Base-by-base conservation (phyloP, 2,329 filamentous ascomycete genomes). In the Juglanconis oblonga region DNA sequence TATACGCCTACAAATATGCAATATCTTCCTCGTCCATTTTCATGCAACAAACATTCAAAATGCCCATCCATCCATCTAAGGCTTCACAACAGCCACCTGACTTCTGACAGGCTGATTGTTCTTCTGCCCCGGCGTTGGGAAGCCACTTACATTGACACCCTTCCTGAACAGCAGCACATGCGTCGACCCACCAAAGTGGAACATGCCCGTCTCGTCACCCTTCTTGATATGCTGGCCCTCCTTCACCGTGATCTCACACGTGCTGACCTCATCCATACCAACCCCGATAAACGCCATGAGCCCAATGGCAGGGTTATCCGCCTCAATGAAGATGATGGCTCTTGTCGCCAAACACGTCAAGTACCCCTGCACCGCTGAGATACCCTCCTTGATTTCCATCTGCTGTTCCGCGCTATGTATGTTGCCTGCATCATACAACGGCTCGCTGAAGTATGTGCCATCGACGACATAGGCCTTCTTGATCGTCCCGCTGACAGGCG, bases 241-340 rank as follows among this genome's bases (percentile, higher is more conserved):
- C 66, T 79, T 79, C 10, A 90, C 87, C 0, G 84, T 88, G 52
- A 90, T 86, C 55, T 91, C 87, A 67, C 88, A 91, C 0, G 87
- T 87, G 60, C 83, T 87, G 11, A 92, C 89, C 73, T 93, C 89
- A 47, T 86, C 87, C 89, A 92, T 92, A 1, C 89, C 90, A 3
- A 92, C 81, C 1, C 83, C 85, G 11, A 92, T 76, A 64, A 92
- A 88, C 0, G 81, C 86, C 78, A 92, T 82, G 36, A 92, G 73
- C 0, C 89, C 89, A 42, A 92, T 85, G 1, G 77, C 77, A 1
- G 79, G 77, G 64, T 90, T 87, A 17, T 62, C 58, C 2, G 61
- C 57, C 54, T 62, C 61, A 38, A 62, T 62, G 50, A 62, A 84
- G 64, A 92, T 85, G 49, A 92, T 72, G 0, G 85, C 88, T 5